phyloP scores from a whole-genome alignment of 169 alveolate genomes.

The Plasmodium reichenowi region DNA sequence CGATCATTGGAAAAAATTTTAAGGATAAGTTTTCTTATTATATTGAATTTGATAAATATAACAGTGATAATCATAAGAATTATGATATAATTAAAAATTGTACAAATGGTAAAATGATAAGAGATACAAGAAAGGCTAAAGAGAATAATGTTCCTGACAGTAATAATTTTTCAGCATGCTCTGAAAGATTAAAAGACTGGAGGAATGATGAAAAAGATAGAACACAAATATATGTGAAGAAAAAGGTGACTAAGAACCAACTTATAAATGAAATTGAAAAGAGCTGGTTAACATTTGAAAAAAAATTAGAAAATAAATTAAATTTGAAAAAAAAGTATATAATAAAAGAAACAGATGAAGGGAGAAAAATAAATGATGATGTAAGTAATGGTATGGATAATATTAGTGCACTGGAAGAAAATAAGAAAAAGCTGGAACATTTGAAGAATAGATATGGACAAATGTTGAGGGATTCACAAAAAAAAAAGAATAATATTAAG shows the following conservation, averaged over 20 bases:
- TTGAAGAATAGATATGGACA: constrained; percentile 55
- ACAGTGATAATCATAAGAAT: constrained; percentile 16
- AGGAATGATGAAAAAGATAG: neutral
- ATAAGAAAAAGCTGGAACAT: constrained; percentile 35
- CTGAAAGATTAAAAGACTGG: neutral
- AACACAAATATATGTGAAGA: neutral
- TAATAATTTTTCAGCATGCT: too few relatives aligned
- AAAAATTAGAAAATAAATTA: constrained; percentile 48
- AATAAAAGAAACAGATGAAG: neutral
- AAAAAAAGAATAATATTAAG: constrained; percentile 2
- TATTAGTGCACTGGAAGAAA: constrained; percentile 70
- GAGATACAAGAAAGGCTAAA: neutral
- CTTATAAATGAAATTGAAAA: constrained; percentile 52
- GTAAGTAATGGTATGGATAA: neutral
- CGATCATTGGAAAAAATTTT: constrained; percentile 62
- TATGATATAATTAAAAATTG: neutral
- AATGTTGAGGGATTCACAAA: constrained; percentile 34
- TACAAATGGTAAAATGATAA: neutral
- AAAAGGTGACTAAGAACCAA: constrained; percentile 3
- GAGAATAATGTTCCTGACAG: neutral
- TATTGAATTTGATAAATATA: constrained; percentile 54
- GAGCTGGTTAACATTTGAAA: constrained; percentile 72
- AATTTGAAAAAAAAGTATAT: constrained; percentile 5
- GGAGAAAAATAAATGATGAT: neutral
- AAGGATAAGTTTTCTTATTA: constrained; percentile 60